phyloP scores from a whole-genome alignment of 257 asterid species.

The Vinca minor region DNA sequence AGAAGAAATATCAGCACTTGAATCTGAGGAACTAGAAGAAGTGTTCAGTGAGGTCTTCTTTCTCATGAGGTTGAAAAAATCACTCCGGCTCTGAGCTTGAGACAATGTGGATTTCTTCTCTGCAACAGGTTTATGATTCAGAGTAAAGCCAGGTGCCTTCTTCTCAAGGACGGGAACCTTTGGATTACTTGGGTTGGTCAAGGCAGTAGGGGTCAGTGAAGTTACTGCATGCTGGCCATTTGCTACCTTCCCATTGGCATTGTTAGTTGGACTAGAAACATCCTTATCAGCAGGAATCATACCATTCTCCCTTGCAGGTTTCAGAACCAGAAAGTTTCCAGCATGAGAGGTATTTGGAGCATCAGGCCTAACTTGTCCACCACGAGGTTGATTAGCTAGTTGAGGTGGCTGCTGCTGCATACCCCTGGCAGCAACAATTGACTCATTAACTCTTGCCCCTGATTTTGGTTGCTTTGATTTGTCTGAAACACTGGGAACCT shows the following conservation, averaged over 20 bases:
- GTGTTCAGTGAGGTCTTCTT: constrained; percentile 42
- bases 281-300: constrained; percentile 38
- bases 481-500: constrained; percentile 51
- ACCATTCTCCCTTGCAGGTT: constrained; percentile 59
- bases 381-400: constrained; percentile 45
- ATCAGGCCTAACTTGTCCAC: constrained; percentile 45
- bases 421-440: constrained; percentile 37
- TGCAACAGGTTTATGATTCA: constrained; percentile 30
- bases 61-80: constrained; percentile 77
- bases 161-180: constrained; percentile 40
- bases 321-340: constrained; percentile 71
- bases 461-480: constrained; percentile 58
- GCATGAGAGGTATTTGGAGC: constrained; percentile 48
- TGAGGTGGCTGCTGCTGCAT: constrained; percentile 43
- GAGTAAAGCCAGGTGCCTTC: constrained; percentile 43
- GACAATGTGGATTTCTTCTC: constrained; percentile 60
- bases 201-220: constrained; percentile 31
- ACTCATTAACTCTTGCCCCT: constrained; percentile 37
- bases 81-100: constrained; percentile 72
- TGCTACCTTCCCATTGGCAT: constrained; percentile 28
- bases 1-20: constrained; percentile 32
- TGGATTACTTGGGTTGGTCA: constrained; percentile 30
- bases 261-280: constrained; percentile 31
- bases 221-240: constrained; percentile 32
- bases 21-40: constrained; percentile 27